Evolutionary conservation across 2,329 filamentous ascomycete genomes (phyloP), one percentile per base, ranked within the genome.

Genomic region (Acephala macrosclerotiorum): DNA sequence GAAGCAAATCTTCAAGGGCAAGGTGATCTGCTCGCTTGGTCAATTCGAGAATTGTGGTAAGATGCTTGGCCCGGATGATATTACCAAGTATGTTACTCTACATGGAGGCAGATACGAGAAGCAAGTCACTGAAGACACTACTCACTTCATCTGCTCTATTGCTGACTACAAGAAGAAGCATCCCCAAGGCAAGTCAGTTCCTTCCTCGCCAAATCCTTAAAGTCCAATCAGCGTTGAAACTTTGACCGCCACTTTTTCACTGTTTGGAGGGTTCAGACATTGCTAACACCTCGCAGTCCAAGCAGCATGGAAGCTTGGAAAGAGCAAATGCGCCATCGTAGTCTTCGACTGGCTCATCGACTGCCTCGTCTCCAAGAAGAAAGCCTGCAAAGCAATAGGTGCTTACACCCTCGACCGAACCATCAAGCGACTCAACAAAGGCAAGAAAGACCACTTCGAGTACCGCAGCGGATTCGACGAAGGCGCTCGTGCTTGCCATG

Each of bases 91-190:
- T 92, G 83, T 92, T 11, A 79, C 80, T 3, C 74, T 81, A 3
- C 87, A 91, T 65, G 88, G 87, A 7, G 93, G 91, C 1, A 76
- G 64, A 1, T 90, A 88, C 74, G 78, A 80, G 0, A 75, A 80
- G 0, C 78, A 81, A 0, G 78, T 93, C 20, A 81, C 81, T 29
- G 75, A 81, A 0, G 72, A 80, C 0, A 86, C 90, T 11, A 97
- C 93, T 0, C 93, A 97, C 77, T 79, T 97, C 0, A 83, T 97
- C 25, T 86, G 88, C 61, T 87, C 87, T 0, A 80, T 84, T 58
- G 83, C 87, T 38, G 85, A 89, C 18, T 94, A 87, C 77, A 83
- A 84, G 67, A 73, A 71, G 36, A 71, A 67, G 40, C 47, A 33
- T 25, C 7, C 29, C 1, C 67, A 72, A 66, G 70, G 72, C 75